Base-by-base conservation (phyloP, 495 filamentous ascomycete genomes). In the Aspergillus asperescens region DNA sequence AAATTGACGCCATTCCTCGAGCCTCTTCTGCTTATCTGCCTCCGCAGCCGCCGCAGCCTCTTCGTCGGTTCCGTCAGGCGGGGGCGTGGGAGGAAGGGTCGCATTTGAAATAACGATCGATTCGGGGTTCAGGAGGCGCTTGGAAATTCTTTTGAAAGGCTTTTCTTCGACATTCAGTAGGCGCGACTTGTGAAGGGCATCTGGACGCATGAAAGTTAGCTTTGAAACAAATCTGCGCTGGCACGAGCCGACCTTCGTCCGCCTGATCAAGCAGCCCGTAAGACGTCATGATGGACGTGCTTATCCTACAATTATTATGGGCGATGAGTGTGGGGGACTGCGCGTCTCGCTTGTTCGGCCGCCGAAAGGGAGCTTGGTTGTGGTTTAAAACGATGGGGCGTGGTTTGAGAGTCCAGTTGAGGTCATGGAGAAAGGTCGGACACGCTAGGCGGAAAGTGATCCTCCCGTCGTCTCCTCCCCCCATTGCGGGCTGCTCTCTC, bases 151-250 rank as follows among this genome's bases (percentile, higher is more conserved):
- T 66, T 88, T 87, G 80, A 92, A 96, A 3, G 90, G 89, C 46
- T 89, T 90, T 62, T 94, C 87, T 77, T 98, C 93, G 57, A 96
- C 86, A 58, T 84, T 85, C 28, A 97, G 80, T 19, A 96, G 88
- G 20, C 93, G 93, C 29, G 81, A 78, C 64, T 91, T 94, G 77
- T 96, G 91, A 23, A 96, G 84, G 37, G 88, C 81, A 67, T 94
- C 90, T 83, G 60, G 28, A 48, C 32, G 44, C 34, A 43, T 53
- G 58, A 55, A 67, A 57, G 35, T 51, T 43, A 56, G 47, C 34
- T 37, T 12, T 27, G 53, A 50, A 44, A 31, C 45, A 51, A 57
- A 50, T 29, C 57, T 38, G 56, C 3, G 45, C 29, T 28, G 37
- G 52, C 40, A 31, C 28, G 44, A 58, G 32, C 61, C 32, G 57